phyloP scores from a whole-genome alignment of 192 early-diverging fungal genomes.

The Coemansia sp. region DNA sequence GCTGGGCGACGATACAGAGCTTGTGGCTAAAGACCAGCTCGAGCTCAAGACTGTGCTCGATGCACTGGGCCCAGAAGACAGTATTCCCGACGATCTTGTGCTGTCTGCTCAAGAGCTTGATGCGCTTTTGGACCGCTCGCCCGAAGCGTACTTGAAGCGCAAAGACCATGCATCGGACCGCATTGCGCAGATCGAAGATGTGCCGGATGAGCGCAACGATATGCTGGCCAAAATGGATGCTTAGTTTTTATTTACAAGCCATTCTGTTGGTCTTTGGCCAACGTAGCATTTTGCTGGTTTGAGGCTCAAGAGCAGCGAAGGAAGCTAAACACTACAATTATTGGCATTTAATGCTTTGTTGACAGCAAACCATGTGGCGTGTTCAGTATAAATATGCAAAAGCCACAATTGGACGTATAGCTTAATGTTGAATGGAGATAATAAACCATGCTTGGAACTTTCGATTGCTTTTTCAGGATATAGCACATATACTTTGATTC shows the following conservation, averaged over 20 bases:
- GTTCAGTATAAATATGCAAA: no score
- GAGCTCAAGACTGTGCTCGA: constrained; percentile 20
- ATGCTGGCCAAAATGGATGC: constrained; percentile 33
- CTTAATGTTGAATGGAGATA: no score
- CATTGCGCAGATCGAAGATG: constrained; percentile 25
- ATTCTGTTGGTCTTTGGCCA: no score
- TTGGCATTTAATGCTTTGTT: no score
- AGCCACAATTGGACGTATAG: no score
- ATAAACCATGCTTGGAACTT: no score
- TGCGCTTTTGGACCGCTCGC: constrained; percentile 37
- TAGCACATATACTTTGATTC: not conserved
- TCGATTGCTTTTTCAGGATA: no score
- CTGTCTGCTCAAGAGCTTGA: constrained; percentile 26
- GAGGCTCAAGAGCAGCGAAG: no score
- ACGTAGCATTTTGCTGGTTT: no score
- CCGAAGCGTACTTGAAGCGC: constrained; percentile 24
- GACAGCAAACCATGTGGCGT: no score
- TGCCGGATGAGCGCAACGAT: constrained; percentile 41
- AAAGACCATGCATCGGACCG: constrained; percentile 14
- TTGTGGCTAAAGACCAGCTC: constrained; percentile 38
- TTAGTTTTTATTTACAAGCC: not conserved
- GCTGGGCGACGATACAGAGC: constrained; percentile 68
- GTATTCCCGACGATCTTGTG: constrained; percentile 27
- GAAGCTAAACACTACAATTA: no score
- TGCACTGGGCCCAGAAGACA: constrained; percentile 19